These are phyloP conservation scores for Pichia norvegensis DNA, from an alignment of 1,139 yeast genomes.

Conservation along the genomic window DNA sequence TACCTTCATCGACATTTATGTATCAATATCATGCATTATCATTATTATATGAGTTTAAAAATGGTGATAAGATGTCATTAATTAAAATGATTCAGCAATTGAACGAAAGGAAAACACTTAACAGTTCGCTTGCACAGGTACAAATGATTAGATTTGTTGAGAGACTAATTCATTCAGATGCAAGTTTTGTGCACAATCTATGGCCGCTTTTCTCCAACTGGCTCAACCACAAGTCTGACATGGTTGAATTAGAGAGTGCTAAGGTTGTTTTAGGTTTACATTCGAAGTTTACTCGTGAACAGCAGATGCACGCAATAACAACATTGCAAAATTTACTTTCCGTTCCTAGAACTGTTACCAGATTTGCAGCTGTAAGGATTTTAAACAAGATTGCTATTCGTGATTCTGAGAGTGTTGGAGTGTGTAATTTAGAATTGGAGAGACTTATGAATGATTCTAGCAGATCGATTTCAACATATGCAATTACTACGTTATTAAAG, in stretches of 20 bases:
- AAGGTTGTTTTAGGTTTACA: constrained; percentile 60
- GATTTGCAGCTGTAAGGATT: constrained; percentile 89
- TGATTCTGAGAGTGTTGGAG: constrained; percentile 70
- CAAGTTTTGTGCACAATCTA: constrained; percentile 46
- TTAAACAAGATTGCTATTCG: constrained; percentile 77
- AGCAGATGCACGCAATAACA: constrained; percentile 58
- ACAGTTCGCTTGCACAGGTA: constrained; percentile 70
- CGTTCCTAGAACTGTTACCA: constrained; percentile 85
- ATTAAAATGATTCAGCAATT: constrained; percentile 83
- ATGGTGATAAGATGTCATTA: constrained; percentile 90
- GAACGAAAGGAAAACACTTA: constrained; percentile 46
- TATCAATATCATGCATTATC: constrained; percentile 96
- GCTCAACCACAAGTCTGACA: constrained; percentile 76
- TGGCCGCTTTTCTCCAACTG: constrained; percentile 65
- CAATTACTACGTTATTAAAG: constrained; percentile 89
- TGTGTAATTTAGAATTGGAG: constrained; percentile 77
- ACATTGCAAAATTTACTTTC: constrained; percentile 69
- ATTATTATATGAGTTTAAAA: constrained; percentile 75
- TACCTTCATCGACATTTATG: constrained; percentile 67
- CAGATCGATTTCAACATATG: constrained; percentile 95
- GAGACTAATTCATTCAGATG: constrained; percentile 56
- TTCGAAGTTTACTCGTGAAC: constrained; percentile 52
- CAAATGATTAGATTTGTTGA: constrained; percentile 80
- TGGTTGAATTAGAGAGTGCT: constrained; percentile 92
- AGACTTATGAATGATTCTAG: constrained; percentile 78